Base-by-base conservation (phyloP, 2,329 filamentous ascomycete genomes). In the Xylariaceae sp. region DNA sequence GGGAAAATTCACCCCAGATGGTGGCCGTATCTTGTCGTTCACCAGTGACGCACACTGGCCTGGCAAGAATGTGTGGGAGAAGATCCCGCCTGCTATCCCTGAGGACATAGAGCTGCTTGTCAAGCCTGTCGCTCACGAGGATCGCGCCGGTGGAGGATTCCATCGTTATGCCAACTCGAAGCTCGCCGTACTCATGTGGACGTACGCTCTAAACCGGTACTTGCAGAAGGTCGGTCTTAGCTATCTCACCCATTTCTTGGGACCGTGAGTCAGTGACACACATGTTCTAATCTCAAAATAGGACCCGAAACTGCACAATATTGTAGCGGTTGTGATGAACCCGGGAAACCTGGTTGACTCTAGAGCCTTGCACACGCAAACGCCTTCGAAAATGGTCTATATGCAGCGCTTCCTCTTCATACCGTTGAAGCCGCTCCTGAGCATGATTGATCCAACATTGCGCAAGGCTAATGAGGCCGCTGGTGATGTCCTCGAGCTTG, bases 1-100 rank as follows among this genome's bases (percentile, higher is more conserved):
- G 72, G 76, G 84, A 48, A 87, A 85, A 67, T 88, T 86, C 75
- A 84, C 88, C 64, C 82, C 86, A 0, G 85, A 88, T 8, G 66
- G 64, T 7, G 68, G 68, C 8, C 68, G 69, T 8, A 42, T 71
- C 11, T 60, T 70, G 18, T 62, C 69, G 7, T 66, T 70, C 51
- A 64, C 68, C 2, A 68, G 74, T 34, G 70, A 75, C 10, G 64
- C 69, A 3, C 76, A 78, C 63, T 74, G 68, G 60, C 71, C 74
- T 0, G 74, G 75, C 0, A 75, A 74, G 59, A 76, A 75, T 57
- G 65, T 68, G 0, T 58, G 78, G 2, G 73, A 75, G 62, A 74
- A 70, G 23, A 74, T 72, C 51, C 68, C 70, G 0, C 71, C 76
- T 1, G 58, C 45, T 0, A 68, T 79, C 42, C 74, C 75, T 0